phyloP scores from a whole-genome alignment of 305 asterid genomes.

The Solanum hybrid region DNA sequence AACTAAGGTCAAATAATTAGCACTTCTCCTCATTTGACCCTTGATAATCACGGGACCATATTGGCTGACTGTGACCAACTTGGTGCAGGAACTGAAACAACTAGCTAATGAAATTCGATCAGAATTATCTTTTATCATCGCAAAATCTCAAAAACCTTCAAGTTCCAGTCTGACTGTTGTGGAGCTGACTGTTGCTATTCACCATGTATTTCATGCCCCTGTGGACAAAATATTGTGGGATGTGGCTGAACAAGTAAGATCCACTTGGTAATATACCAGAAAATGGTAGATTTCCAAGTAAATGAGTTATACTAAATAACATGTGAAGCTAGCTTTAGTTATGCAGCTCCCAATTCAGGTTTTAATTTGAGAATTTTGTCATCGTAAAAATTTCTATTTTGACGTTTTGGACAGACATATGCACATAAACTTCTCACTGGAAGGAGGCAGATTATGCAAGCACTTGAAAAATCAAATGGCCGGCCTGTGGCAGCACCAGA shows the following conservation, averaged over 20 bases:
- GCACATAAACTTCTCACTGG: slow-evolving; percentile 91
- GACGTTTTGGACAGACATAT: slow-evolving; percentile 47
- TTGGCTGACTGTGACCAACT: slow-evolving; percentile 10
- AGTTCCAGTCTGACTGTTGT: slow-evolving; percentile 52
- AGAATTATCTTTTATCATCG: slow-evolving; percentile 36
- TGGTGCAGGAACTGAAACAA: slow-evolving; percentile 70
- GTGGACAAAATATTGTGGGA: slow-evolving; percentile 88
- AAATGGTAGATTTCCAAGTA: background rate
- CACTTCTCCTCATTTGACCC: background rate
- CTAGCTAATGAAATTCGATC: slow-evolving; percentile 71
- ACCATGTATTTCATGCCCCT: slow-evolving; percentile 70
- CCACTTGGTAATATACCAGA: background rate
- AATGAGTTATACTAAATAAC: background rate
- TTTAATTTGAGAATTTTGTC: background rate
- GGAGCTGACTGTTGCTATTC: slow-evolving; percentile 79
- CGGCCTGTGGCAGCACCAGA: slow-evolving; percentile 24
- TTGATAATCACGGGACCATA: background rate
- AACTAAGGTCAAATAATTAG: slow-evolving; percentile 39
- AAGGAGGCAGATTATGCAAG: slow-evolving; percentile 39
- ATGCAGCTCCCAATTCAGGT: background rate
- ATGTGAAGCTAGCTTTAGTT: background rate
- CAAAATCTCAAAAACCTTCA: slow-evolving; percentile 34
- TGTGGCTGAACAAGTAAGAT: slow-evolving; percentile 77
- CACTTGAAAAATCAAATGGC: slow-evolving; percentile 25
- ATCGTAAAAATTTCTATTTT: background rate